Evolutionary conservation across 208 protist genomes (phyloP), one percentile per base, ranked within the genome.

Genomic region (Acanthamoeba royreba): DNA sequence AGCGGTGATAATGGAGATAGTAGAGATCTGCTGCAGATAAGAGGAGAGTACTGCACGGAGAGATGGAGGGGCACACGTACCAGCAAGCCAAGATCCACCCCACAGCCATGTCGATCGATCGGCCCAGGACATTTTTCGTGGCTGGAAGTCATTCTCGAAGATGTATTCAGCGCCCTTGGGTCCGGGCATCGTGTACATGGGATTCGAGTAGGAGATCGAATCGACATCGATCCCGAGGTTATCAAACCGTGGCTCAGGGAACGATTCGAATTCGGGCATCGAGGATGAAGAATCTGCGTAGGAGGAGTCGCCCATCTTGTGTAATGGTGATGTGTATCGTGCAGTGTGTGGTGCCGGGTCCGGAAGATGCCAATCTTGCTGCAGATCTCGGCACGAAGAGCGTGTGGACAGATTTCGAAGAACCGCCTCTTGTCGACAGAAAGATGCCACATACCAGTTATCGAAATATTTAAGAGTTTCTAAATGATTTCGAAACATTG

Each of bases 61-160:
- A n/a, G n/a, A n/a, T n/a, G n/a, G n/a, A n/a, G n/a, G n/a, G n/a
- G n/a, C n/a, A n/a, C 15, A 33, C 19, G 63, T 74, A 74, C 63
- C 63, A 2, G 79, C 55, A 22, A 87, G 40, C 79, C 79, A 87
- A 31, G 46, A 31, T 45, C 79, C 43, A 58, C 79, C 79, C 79
- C 43, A 87, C 4, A 87, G 79, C 79, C 79, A 87, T 45, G 79
- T 87, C 55, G 79, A 87, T 87, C 79, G 79, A 58, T 87, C 79
- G 45, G 79, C 79, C 79, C 35, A 55, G 15, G 79, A 87, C 79
- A 87, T 87, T 28, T 58, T 49, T 58, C 49, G 43, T 15, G 43
- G 15, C 43, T 53, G 40, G 79, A 42, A 47, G 43, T 87, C 79
- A 53, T 87, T 45, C 49, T 58, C 43, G 43, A 87, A 87, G 28